Conservation (phyloP, 2,329 filamentous ascomycete genomes). For the Magnaporthiopsis incrustans region DNA sequence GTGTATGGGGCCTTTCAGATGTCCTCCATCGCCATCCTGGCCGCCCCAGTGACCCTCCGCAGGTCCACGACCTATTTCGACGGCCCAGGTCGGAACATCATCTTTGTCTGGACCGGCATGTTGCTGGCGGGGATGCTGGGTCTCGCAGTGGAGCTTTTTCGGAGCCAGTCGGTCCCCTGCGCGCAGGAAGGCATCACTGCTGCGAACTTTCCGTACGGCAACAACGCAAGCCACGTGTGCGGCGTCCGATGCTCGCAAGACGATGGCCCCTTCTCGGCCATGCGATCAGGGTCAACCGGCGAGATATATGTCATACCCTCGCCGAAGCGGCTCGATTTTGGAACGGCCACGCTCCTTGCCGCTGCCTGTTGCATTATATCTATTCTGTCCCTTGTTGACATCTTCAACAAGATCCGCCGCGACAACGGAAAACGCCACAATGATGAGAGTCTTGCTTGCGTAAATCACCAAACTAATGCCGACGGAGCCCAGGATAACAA, state of each 20-base stretch:
- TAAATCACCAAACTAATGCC: too few species aligned
- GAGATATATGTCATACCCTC: slow-evolving; percentile 57
- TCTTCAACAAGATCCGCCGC: slow-evolving; percentile 56
- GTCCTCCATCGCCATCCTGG: slow-evolving; percentile 57
- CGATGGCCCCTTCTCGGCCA: slow-evolving; percentile 42
- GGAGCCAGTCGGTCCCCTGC: slow-evolving; percentile 38
- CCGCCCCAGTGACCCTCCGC: slow-evolving; percentile 53
- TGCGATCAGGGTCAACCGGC: slow-evolving; percentile 46
- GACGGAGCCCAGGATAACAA: too few species aligned
- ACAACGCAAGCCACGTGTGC: slow-evolving; percentile 27
- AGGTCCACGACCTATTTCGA: slow-evolving; percentile 57
- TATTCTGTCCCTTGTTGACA: slow-evolving; percentile 51
- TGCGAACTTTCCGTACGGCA: slow-evolving; percentile 34
- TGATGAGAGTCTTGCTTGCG: slow-evolving; percentile 20
- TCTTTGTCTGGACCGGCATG: slow-evolving; percentile 58
- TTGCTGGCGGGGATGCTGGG: slow-evolving; percentile 54
- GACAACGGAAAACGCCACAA: slow-evolving; percentile 44
- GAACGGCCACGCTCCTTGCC: slow-evolving; percentile 50
- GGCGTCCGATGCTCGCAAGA: slow-evolving; percentile 36
- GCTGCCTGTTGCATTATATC: slow-evolving; percentile 59
- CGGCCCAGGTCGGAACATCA: slow-evolving; percentile 54
- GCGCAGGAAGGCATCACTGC: slow-evolving; percentile 18
- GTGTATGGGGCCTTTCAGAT: slow-evolving; percentile 61
- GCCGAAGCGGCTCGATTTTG: slow-evolving; percentile 47
- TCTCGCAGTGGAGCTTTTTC: slow-evolving; percentile 57